Percentiles rank a stretch among this genome's conserved stretches.
Conservation (phyloP, 2,329 filamentous ascomycete species). For the Myrmaecium sp. region DNA sequence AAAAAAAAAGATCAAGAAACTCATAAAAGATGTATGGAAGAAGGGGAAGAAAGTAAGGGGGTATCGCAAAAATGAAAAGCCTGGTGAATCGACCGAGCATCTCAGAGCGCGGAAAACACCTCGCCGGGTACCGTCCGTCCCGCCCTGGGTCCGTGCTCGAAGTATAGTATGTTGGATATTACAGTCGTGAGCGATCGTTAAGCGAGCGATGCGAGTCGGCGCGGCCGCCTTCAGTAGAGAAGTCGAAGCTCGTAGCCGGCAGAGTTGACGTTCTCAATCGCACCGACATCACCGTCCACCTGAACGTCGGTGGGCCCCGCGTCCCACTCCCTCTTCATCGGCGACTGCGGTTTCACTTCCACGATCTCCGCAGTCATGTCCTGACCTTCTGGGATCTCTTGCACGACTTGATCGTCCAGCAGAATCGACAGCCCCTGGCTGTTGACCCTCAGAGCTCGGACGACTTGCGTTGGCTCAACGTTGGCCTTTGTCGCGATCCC, state of each 20-base stretch:
- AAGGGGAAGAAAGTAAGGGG: too few species aligned
- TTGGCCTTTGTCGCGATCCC: slow-evolving; percentile 65
- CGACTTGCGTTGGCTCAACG: slow-evolving; percentile 54
- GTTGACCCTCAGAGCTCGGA: slow-evolving; percentile 55
- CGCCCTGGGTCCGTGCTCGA: too few species aligned
- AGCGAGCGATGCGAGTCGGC: too few species aligned
- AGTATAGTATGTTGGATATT: too few species aligned
- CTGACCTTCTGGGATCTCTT: slow-evolving; percentile 72
- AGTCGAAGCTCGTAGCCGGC: slow-evolving; percentile 32
- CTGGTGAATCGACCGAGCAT: too few species aligned
- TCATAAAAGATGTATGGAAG: too few species aligned
- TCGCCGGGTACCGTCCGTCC: too few species aligned
- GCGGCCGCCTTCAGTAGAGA: slow-evolving; percentile 28
- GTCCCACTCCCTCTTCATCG: slow-evolving; percentile 36
- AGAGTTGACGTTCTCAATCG: slow-evolving; percentile 25
- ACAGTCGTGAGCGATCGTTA: too few species aligned
- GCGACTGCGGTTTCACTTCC: slow-evolving; percentile 36
- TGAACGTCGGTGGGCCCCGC: slow-evolving; percentile 29
- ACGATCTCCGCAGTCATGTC: slow-evolving; percentile 64
- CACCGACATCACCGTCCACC: slow-evolving; percentile 29
- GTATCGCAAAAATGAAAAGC: too few species aligned
- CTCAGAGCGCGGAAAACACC: too few species aligned
- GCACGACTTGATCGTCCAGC: slow-evolving; percentile 79
- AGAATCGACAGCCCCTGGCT: slow-evolving; percentile 64
- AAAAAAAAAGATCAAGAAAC: too few species aligned